Conservation (phyloP, 2,329 filamentous ascomycete species). For the Juglanconis oblonga region DNA sequence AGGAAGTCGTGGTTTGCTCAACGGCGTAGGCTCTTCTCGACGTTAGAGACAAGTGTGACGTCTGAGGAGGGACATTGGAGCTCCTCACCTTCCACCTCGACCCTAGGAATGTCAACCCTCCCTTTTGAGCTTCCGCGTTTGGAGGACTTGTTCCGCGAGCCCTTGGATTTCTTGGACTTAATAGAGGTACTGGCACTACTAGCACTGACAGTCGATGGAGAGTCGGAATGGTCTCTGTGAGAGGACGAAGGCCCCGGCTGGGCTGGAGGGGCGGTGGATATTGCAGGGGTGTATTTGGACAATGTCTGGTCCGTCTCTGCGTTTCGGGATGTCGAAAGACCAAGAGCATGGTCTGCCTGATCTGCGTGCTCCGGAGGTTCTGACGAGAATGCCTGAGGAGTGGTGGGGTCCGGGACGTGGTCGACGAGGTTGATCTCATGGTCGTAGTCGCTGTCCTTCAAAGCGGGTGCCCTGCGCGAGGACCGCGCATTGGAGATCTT, state of each 20-base stretch:
- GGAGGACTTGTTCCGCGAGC: background rate
- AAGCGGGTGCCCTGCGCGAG: constrained; percentile 52
- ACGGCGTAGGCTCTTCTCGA: constrained; percentile 13
- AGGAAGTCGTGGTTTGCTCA: background rate
- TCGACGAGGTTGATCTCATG: constrained; percentile 71
- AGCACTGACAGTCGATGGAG: background rate
- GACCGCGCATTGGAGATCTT: constrained; percentile 35
- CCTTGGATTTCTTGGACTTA: constrained; percentile 1
- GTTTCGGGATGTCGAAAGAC: background rate
- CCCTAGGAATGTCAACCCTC: background rate
- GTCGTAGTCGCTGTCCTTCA: constrained; percentile 62
- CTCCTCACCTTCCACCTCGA: constrained; percentile 11
- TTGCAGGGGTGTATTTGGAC: background rate
- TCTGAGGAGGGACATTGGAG: background rate
- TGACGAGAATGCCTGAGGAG: constrained; percentile 4
- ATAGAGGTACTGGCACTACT: background rate
- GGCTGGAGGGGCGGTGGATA: background rate
- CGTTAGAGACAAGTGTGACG: background rate
- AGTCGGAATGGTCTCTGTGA: background rate
- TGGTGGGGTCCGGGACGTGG: constrained; percentile 30
- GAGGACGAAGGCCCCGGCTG: constrained; percentile 1
- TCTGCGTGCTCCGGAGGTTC: constrained; percentile 3
- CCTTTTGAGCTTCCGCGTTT: background rate
- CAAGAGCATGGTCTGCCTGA: background rate
- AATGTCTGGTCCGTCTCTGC: background rate